Conservation (phyloP, 1,139 yeast species). For the Suhomyces coccinellae region DNA sequence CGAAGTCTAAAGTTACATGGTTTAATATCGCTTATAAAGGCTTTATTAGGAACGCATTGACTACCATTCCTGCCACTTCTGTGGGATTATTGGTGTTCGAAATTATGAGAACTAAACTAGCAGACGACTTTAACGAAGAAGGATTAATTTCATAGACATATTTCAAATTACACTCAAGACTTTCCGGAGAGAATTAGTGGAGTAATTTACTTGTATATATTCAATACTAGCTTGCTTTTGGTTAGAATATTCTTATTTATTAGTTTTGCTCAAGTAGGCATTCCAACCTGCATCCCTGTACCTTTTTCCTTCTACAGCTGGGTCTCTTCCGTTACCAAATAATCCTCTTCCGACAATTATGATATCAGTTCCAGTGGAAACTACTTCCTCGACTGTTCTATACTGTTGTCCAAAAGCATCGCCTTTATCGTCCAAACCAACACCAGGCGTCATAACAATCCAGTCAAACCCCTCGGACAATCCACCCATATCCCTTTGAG, state of each 20-base stretch:
- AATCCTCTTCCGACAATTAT: constrained; percentile 97
- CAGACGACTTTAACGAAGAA: constrained; percentile 32
- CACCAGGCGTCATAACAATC: constrained; percentile 97
- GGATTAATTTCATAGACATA: constrained; percentile 1
- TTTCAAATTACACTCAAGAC: not conserved
- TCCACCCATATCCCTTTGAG: constrained; percentile 87
- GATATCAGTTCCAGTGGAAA: constrained; percentile 82
- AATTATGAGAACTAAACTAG: constrained; percentile 60
- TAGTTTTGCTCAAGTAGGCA: constrained; percentile 61
- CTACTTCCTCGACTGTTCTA: constrained; percentile 84
- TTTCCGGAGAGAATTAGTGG: not conserved
- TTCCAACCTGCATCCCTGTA: constrained; percentile 94
- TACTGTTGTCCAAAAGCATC: constrained; percentile 96
- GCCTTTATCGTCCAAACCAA: constrained; percentile 96
- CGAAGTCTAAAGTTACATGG: constrained; percentile 58
- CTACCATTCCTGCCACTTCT: constrained; percentile 85
- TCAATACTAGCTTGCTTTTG: not conserved
- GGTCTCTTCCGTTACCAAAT: constrained; percentile 95
- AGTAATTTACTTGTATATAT: not conserved
- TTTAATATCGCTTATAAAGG: constrained; percentile 75
- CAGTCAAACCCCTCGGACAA: constrained; percentile 85
- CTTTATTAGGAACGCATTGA: constrained; percentile 65
- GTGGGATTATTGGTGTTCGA: constrained; percentile 84
- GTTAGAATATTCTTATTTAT: constrained; percentile 5
- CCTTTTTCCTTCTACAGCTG: constrained; percentile 80